phyloP scores from a whole-genome alignment of 2,329 filamentous ascomycete genomes.

The Tolypocladium inflatum region DNA sequence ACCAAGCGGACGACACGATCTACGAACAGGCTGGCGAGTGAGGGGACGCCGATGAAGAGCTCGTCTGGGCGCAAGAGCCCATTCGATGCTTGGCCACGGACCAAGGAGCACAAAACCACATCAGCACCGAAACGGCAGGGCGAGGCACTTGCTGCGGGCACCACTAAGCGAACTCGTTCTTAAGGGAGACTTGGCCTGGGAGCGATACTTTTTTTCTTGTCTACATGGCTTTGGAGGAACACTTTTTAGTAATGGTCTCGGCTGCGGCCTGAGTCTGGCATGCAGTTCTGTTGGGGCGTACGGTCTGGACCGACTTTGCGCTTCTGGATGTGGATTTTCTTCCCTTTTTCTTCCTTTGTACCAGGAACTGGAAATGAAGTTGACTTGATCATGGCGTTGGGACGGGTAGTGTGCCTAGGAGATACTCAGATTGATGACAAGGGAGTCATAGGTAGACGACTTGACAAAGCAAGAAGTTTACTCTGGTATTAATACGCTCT shows the following conservation, averaged over 20 bases:
- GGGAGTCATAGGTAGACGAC: not conserved
- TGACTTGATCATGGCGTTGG: not conserved
- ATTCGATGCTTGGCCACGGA: conserved; percentile 60
- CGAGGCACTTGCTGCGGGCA: conserved; percentile 18
- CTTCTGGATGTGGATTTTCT: conserved; percentile 4
- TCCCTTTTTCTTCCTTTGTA: conserved; percentile 2
- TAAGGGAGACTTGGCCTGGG: conserved; percentile 8
- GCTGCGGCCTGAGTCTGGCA: not conserved
- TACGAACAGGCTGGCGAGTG: conserved; percentile 36
- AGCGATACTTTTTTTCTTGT: not conserved
- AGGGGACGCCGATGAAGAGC: conserved; percentile 30
- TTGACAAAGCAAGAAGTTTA: not conserved
- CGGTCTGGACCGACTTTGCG: not conserved
- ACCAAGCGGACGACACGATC: conserved; percentile 52
- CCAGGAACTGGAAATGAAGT: not conserved
- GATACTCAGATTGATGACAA: conserved; percentile 1
- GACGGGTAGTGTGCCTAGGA: not conserved
- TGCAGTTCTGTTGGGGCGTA: not conserved
- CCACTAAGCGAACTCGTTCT: conserved; percentile 26
- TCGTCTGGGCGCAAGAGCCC: conserved; percentile 36
- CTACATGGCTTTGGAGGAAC: not conserved
- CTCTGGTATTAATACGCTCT: not conserved
- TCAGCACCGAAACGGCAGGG: conserved; percentile 31
- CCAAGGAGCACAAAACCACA: conserved; percentile 43
- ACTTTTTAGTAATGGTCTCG: not conserved